Evolutionary conservation across 139 green algal genomes (phyloP).

Genomic region (Volvox reticuliferus): DNA sequence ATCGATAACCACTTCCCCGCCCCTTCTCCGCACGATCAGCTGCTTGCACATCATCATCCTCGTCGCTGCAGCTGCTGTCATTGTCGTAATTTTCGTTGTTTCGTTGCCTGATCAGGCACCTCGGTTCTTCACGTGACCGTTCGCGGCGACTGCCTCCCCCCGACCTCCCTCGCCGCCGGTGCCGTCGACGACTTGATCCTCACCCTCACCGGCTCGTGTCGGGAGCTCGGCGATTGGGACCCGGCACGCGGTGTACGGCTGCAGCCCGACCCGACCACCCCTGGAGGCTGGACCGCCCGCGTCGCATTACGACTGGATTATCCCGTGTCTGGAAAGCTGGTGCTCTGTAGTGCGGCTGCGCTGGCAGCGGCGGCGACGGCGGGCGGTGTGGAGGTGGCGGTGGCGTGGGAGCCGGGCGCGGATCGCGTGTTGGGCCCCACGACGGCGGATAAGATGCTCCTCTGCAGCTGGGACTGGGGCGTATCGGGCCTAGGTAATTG

Average conservation of each 20-base stretch:
- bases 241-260: slow-evolving; percentile 1
- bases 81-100: too few relatives aligned
- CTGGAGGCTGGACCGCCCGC: not conserved
- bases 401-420: slow-evolving; percentile 28
- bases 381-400: not conserved
- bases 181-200: not conserved
- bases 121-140: slow-evolving; percentile 17
- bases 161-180: not conserved
- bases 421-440: slow-evolving; percentile 25
- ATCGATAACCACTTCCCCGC: too few relatives aligned
- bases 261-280: not conserved
- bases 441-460: not conserved
- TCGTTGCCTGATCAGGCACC: not conserved
- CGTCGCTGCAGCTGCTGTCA: too few relatives aligned
- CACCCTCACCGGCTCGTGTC: slow-evolving; percentile 14
- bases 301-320: not conserved
- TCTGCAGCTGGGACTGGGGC: slow-evolving; percentile 22
- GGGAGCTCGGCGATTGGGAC: slow-evolving; percentile 48
- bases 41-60: too few relatives aligned
- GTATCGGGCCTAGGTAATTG: not conserved
- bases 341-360: not conserved
- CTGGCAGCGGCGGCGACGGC: not conserved
- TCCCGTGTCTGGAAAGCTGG: slow-evolving; percentile 19
- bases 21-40: too few relatives aligned
- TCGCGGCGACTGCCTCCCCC: slow-evolving; percentile 3